Base-by-base conservation (phyloP, 176 grass and related monocot species). In the Canna indica region DNA sequence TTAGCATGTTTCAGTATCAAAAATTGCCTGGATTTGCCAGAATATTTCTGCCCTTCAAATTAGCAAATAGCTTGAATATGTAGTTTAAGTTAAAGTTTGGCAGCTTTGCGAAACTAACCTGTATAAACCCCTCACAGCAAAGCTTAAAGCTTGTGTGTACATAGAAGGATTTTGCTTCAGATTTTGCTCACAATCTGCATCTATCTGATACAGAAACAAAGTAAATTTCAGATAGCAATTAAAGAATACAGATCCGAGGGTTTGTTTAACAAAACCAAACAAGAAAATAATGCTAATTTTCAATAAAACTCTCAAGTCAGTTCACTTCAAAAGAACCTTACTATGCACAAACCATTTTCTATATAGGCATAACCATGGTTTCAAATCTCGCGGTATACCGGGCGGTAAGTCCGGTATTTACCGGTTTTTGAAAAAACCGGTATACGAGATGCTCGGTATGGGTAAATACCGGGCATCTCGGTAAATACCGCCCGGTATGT, bases 91-190 rank as follows among this genome's bases (percentile, higher is more conserved):
- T 66, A 70, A 3, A 31, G 20, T 12, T 33, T 18, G 72, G 47
- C 68, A 74, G 12, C 9, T n/a, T 75, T 73, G 28, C 12, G 18
- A 78, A 79, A 75, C 26, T 31, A 90, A 85, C 94, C 94, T 92
- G 69, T 88, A 72, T 78, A 97, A 87, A 72, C 88, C 89, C 82
- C 77, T 85, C 39, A 90, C 79, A 77, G 94, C 86, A 85, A 76
- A 73, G 70, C 82, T 89, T 57, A 97, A 68, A 2, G 68, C 61
- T 79, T 81, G 72, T 75, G 84, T 79, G 70, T 92, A 87, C 75
- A 77, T 77, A 73, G 74, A 78, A 83, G 89, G 80, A 46, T 87
- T 85, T 78, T 83, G 88, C 38, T 75, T 85, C 69, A 92, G 58
- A 59, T 68, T 77, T 76, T 87, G 64, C 71, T 97, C 84, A 73